Percentiles rank a stretch among this genome's conserved stretches.
Conservation (phyloP, 495 filamentous ascomycete species). For the Neurospora terricola region DNA sequence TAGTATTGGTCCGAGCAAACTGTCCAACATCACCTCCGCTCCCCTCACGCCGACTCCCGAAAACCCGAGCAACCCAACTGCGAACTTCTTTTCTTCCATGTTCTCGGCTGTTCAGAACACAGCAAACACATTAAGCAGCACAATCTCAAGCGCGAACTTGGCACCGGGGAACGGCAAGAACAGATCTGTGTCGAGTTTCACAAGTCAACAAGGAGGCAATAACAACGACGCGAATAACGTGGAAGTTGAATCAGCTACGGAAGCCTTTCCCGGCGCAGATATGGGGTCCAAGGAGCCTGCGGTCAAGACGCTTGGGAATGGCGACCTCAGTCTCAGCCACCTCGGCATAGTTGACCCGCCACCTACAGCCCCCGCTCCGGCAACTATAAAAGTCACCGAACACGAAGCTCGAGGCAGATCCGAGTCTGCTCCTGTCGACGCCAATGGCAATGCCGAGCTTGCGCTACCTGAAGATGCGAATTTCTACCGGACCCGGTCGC, state of each 20-base stretch:
- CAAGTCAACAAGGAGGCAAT: constrained; percentile 17
- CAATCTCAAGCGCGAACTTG: constrained; percentile 54
- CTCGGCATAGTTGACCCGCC: constrained; percentile 55
- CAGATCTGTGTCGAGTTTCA: constrained; percentile 18
- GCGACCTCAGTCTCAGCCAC: constrained; percentile 79
- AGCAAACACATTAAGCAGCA: constrained; percentile 74
- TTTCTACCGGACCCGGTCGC: constrained; percentile 27
- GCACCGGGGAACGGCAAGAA: constrained; percentile 29
- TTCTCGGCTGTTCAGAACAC: constrained; percentile 92
- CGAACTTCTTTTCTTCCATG: constrained; percentile 86
- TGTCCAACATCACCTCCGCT: constrained; percentile 69
- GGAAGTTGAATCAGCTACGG: constrained; percentile 37
- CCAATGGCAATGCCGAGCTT: constrained; percentile 6
- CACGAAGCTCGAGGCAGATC: constrained; percentile 28
- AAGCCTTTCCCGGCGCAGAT: constrained; percentile 22
- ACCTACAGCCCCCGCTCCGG: constrained; percentile 31
- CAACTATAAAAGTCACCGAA: constrained; percentile 34
- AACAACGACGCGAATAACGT: constrained; percentile 28
- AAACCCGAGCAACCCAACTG: constrained; percentile 27
- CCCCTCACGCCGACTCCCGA: constrained; percentile 63
- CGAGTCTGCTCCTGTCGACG: constrained; percentile 35
- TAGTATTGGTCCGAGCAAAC: constrained; percentile 70
- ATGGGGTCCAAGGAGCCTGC: constrained; percentile 58
- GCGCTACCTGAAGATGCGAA: constrained; percentile 24
- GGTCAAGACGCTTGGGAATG: constrained; percentile 80